Evolutionary conservation across 352 stramenopile species (phyloP), one percentile per base, ranked within the genome.

Genomic region (Saprolegnia diclina): DNA sequence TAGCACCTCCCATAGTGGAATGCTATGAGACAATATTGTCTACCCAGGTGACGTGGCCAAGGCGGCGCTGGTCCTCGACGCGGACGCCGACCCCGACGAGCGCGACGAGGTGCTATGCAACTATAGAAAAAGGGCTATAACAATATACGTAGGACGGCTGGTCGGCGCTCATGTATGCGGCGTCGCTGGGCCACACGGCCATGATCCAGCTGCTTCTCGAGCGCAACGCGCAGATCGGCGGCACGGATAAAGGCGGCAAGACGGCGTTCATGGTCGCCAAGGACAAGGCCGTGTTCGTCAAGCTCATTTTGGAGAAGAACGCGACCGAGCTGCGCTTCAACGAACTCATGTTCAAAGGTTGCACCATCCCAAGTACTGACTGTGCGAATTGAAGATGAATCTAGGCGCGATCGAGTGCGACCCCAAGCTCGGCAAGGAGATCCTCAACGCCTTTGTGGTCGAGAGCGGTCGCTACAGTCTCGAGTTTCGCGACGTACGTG

Each of bases 311-410:
- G 5, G 24, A 57, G 2, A 26, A 69, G 19, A 62, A 29, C 52
- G 53, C 63, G n/a, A 52, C 63, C 4, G 63, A 69, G 19, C 29
- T 69, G 38, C 63, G 63, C 7, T 69, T 69, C 53, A 69, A 56
- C 53, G 63, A 69, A 14, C n/a, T 45, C 19, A 69, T 69, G 63
- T 69, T 69, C 37, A 69, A 63, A 69, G 63, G 63, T 69, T 10
- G 7, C 4, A 4, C 3, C 13, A 66, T 26, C 5, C 4, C 13
- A 10, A 10, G 24, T 22, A 24, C 4, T 13, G 21, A 2, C 0
- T 22, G 56, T 10, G 19, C 24, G 2, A 40, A 14, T 66, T 0
- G 6, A 5, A 18, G 29, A 35, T 35, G 29, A 2, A 5, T 35
- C 29, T 35, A 69, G 63, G 63, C 13, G 63, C 63, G 5, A 69